Base-by-base conservation (phyloP, 352 stramenopile genomes). In the Globisporangium mamillatum region DNA sequence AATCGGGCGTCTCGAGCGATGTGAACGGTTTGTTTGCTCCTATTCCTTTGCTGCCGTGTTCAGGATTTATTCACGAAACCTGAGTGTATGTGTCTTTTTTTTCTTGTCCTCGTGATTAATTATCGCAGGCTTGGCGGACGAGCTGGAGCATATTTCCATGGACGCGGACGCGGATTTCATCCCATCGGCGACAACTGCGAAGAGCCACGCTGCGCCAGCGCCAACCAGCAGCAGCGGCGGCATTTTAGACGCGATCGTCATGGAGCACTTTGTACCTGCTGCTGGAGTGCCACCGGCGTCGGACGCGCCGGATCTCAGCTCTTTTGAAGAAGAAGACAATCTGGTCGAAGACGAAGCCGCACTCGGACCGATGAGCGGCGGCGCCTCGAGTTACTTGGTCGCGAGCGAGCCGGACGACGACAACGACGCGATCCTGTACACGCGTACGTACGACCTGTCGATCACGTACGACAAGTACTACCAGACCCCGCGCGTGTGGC, bases 391-490 rank as follows among this genome's bases (percentile, higher is more conserved):
- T 52, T 93, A 93, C 67, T 64, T 93, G 27, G 78, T 93, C 24
- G 82, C 89, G 14, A 85, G 72, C 18, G 85, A 93, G 57, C 82
- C 86, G 2, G 84, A 91, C 50, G 95, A 95, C 69, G 89, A 94
- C 68, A 91, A 98, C 57, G 90, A 98, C 68, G 85, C 95, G 66
- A 90, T 98, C 69, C 73, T 98, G 57, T 94, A 98, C 73, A 98
- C 97, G 36, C 91, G 97, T 66, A 99, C 94, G 58, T 99, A 99
- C 79, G 97, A 99, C 77, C 69, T 99, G 14, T 97, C 82, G 65
- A 99, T 99, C 71, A 99, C 96, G 44, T 99, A 99, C 82, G 98
- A 99, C 82, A 99, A 99, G 78, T 99, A 99, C 80, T 99, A 99
- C 74, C 97, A 99, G 82, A 99, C 97, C 50, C 98, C 98, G n/a